These are phyloP conservation scores for Trametes meyenii DNA, from an alignment of 768 basidiomycete genomes.

Conservation along the genomic window DNA sequence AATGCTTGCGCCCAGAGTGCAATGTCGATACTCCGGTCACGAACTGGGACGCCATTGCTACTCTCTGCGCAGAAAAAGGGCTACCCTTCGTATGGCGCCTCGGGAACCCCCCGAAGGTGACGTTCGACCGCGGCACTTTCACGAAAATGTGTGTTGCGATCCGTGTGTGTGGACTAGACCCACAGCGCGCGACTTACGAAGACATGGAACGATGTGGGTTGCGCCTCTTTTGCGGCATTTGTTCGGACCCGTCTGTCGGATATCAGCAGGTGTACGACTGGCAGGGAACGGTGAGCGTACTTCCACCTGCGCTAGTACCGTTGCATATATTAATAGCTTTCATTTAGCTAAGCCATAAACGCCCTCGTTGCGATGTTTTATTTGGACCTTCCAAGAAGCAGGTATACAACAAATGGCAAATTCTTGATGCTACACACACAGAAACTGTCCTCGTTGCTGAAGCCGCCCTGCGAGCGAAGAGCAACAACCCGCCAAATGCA, in stretches of 20 bases:
- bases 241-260: not conserved
- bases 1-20: not conserved
- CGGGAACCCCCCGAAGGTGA: not conserved
- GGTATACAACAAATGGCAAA: not conserved
- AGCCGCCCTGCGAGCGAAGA: not conserved
- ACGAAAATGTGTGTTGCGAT: not conserved
- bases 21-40: not conserved
- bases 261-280: conserved; percentile 1
- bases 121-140: not conserved
- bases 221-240: not conserved
- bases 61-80: not conserved
- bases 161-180: not conserved
- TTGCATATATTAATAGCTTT: not conserved
- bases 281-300: not conserved
- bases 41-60: not conserved
- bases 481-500: not conserved
- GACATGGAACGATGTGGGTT: not conserved
- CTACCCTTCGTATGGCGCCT: not conserved
- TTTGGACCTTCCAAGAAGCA: not conserved
- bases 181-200: not conserved
- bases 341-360: not conserved
- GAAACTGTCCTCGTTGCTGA: not conserved
- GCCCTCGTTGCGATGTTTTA: not conserved
- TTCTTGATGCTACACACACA: not conserved
- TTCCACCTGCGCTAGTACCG: not conserved